phyloP scores from a whole-genome alignment of 768 basidiomycete genomes.

The Collybiopsis confluens region DNA sequence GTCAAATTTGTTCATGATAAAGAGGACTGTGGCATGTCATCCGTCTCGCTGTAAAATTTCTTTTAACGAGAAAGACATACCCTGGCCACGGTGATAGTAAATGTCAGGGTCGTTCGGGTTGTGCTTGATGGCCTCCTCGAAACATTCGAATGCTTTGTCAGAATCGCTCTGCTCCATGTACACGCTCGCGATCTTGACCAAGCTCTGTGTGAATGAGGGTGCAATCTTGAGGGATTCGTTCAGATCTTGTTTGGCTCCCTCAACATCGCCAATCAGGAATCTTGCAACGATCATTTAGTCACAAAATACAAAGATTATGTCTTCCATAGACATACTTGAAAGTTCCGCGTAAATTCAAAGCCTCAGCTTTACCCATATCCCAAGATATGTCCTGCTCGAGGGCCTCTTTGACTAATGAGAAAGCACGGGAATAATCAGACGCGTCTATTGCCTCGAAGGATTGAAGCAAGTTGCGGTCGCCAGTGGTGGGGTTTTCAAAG shows the following conservation, averaged over 20 bases:
- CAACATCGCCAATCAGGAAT: conserved; percentile 84
- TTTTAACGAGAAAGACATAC: conserved; percentile 32
- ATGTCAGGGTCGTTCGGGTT: conserved; percentile 89
- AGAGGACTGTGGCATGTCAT: conserved; percentile 56
- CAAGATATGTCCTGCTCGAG: conserved; percentile 83
- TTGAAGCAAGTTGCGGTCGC: conserved; percentile 78
- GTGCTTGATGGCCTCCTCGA: conserved; percentile 82
- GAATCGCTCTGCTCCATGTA: conserved; percentile 94
- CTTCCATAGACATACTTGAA: conserved; percentile 69
- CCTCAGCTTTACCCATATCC: conserved; percentile 75
- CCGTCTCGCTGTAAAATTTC: neutral
- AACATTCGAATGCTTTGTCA: conserved; percentile 80
- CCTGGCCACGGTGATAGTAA: conserved; percentile 98
- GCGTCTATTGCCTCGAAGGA: conserved; percentile 83
- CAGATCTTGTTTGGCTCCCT: conserved; percentile 80
- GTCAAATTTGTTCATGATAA: conserved; percentile 88
- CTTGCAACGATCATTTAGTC: conserved; percentile 28
- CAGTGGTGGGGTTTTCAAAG: conserved; percentile 70
- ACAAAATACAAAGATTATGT: neutral
- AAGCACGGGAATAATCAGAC: conserved; percentile 77
- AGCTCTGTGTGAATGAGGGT: conserved; percentile 75
- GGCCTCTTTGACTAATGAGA: conserved; percentile 78
- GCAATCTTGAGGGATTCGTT: conserved; percentile 66
- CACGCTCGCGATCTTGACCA: conserved; percentile 96
- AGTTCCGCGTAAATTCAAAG: conserved; percentile 89